Evolutionary conservation across 202 grass and related monocot species (phyloP).

Genomic region (Musa balbisiana): DNA sequence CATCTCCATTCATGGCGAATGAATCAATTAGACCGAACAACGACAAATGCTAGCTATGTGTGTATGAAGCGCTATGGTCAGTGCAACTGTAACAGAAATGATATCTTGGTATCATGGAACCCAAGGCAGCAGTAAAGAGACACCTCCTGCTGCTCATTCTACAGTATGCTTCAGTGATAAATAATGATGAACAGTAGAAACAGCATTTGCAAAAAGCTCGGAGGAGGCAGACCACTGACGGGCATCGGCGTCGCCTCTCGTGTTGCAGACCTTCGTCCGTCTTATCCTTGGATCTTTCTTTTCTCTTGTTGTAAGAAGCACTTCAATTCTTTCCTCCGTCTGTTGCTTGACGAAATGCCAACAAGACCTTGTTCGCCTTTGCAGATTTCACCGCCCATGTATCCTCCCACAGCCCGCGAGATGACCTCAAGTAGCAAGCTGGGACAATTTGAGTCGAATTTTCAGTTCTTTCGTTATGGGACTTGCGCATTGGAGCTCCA

Average conservation of each 20-base stretch:
- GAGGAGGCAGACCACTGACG: constrained; percentile 38
- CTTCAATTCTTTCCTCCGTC: not conserved
- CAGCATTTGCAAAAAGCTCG: constrained; percentile 29
- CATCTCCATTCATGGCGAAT: too few relatives aligned
- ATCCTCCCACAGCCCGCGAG: constrained; percentile 10
- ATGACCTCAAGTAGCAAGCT: constrained; percentile 9
- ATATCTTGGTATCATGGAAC: too few relatives aligned
- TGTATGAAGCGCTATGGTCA: too few relatives aligned
- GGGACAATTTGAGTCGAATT: not conserved
- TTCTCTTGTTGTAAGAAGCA: not conserved
- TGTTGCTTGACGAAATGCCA: constrained; percentile 42
- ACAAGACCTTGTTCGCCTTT: constrained; percentile 23
- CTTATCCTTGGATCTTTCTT: not conserved
- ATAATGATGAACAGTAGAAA: constrained; percentile 26
- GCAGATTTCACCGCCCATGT: constrained; percentile 21
- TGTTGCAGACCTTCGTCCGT: constrained; percentile 40
- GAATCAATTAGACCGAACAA: too few relatives aligned
- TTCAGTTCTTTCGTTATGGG: not conserved
- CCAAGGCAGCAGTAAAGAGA: too few relatives aligned
- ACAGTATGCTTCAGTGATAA: too few relatives aligned
- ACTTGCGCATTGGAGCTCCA: constrained; percentile 34
- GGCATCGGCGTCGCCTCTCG: constrained; percentile 69
- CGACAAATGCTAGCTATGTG: too few relatives aligned
- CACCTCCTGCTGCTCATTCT: too few relatives aligned
- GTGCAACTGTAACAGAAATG: too few relatives aligned